These are phyloP conservation scores for Eimeria acervulina DNA, from an alignment of 169 alveolate genomes.

Conservation along the genomic window DNA sequence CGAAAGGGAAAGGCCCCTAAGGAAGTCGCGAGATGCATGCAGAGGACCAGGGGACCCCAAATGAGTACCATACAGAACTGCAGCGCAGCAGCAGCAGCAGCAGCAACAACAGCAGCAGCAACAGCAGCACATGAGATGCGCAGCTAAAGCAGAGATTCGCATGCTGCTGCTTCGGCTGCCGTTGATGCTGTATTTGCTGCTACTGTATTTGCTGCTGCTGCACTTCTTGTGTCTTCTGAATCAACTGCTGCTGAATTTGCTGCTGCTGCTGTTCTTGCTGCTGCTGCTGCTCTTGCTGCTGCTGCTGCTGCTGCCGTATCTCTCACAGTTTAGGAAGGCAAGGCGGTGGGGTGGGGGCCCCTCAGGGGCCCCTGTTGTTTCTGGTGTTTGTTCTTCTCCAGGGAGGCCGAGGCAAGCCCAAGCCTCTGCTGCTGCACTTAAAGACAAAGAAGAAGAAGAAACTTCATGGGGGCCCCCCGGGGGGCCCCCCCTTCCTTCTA, in stretches of 20 bases:
- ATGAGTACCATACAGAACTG: conserved; percentile 16
- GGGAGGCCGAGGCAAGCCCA: conserved; percentile 23
- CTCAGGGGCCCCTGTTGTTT: background rate
- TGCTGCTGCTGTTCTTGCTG: background rate
- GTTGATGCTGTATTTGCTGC: background rate
- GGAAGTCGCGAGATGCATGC: background rate
- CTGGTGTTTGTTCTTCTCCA: background rate
- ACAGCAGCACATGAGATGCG: too few species aligned
- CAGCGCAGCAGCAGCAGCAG: background rate
- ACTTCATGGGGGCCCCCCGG: background rate
- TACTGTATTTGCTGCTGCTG: too few species aligned
- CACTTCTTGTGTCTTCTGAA: background rate
- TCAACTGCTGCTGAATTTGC: background rate
- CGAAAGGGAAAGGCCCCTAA: background rate
- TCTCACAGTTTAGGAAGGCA: conserved; percentile 24
- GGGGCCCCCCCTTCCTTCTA: conserved; percentile 18
- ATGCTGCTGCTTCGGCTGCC: background rate
- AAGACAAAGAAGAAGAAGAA: background rate
- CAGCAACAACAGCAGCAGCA: background rate
- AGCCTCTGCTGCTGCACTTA: background rate
- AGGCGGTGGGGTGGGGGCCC: conserved; percentile 43
- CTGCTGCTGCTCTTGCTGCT: background rate
- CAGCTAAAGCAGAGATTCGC: background rate
- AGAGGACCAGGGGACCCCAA: background rate
- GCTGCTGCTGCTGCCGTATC: background rate